Evolutionary conservation across 257 asterid genomes (phyloP), one percentile per base, ranked within the genome.

Genomic region (Fraxinus anomala): DNA sequence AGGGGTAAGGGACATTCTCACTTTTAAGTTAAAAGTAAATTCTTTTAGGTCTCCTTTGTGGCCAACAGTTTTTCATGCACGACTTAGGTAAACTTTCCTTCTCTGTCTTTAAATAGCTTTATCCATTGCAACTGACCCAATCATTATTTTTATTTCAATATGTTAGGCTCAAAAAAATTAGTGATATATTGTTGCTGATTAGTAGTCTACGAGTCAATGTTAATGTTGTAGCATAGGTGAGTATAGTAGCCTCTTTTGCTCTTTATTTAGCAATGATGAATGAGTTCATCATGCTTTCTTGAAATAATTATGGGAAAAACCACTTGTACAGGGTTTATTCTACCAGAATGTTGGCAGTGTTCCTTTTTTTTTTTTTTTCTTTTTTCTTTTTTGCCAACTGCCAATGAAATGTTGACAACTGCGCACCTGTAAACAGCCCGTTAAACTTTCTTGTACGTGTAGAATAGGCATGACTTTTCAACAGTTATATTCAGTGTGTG

Each of bases 21-120:
- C 81, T 80, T 83, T 86, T 77, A 72, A 19, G 75, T 68, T 65
- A 82, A 89, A 88, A 79, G 82, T 78, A 77, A 86, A 78, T 80
- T 80, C 87, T 75, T 83, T 85, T 84, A 79, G 93, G 97, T 89
- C 91, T 82, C 93, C 93, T 80, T 89, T 47, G 90, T 91, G 93
- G 91, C 83, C 84, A 85, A 86, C 97, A 90, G 61, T 76, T 82
- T 75, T 82, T 78, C 73, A 82, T 89, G 81, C 88, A 78, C 83
- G 81, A 89, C 79, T 86, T 86, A 82, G 89, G 93, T 83, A 79
- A 84, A 73, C 85, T 86, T 85, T 86, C 86, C 88, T 63, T 17
- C 49, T 79, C 30, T 77, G 86, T 56, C 78, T 73, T 88, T 16
- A 73, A 51, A 77, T 59, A 68, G 56, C 74, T 67, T 68, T 80